phyloP scores from a whole-genome alignment of 495 filamentous ascomycete species.

The Pyrenula massariospora region DNA sequence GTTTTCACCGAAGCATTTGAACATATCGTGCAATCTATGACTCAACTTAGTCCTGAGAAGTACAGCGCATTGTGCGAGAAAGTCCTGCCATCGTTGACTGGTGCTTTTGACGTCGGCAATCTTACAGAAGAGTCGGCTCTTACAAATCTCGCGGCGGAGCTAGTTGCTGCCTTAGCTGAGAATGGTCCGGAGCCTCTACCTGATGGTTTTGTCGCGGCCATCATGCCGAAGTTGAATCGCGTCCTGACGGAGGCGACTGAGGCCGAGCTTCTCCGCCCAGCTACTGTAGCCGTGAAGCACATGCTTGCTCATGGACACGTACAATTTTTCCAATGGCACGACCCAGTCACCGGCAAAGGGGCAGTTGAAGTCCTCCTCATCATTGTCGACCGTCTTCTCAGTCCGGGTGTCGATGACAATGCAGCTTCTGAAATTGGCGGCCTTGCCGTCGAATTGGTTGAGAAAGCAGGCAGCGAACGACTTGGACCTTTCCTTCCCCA shows the following conservation, averaged over 20 bases:
- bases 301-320: constrained; percentile 78
- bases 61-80: constrained; percentile 78
- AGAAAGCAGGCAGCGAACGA: constrained; percentile 79
- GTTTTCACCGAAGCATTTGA: constrained; percentile 85
- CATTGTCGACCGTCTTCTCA: constrained; percentile 85
- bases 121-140: constrained; percentile 74
- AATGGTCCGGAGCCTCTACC: constrained; percentile 76
- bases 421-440: constrained; percentile 93
- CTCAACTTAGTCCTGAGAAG: constrained; percentile 47
- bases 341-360: constrained; percentile 57
- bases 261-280: constrained; percentile 73
- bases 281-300: constrained; percentile 74
- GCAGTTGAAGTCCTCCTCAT: constrained; percentile 80
- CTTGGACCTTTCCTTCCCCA: constrained; percentile 83
- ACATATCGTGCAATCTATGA: constrained; percentile 60
- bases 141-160: constrained; percentile 72
- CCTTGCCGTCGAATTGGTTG: constrained; percentile 86
- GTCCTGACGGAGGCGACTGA: constrained; percentile 72
- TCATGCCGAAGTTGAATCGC: constrained; percentile 76
- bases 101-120: constrained; percentile 77
- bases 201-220: constrained; percentile 68
- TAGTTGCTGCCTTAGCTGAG: constrained; percentile 70
- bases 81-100: constrained; percentile 75
- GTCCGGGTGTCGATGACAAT: constrained; percentile 67
- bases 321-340: constrained; percentile 74